Conservation (phyloP, 495 filamentous ascomycete genomes). For the Lasiosphaeria ovina region DNA sequence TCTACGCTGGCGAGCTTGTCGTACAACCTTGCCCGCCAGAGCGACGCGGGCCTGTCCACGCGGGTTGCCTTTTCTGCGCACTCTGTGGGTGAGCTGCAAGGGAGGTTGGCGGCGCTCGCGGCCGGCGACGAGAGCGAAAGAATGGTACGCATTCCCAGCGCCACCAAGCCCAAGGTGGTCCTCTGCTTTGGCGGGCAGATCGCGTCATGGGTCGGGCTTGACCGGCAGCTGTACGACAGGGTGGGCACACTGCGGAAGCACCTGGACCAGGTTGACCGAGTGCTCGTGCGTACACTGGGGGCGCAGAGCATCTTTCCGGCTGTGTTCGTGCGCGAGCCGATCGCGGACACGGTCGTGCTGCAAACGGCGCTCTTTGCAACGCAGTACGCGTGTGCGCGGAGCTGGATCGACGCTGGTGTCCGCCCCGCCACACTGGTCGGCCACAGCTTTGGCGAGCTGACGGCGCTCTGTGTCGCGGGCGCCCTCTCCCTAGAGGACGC, state of each 20-base stretch:
- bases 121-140: background rate
- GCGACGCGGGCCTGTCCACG: background rate
- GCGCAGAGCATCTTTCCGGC: constrained; percentile 43
- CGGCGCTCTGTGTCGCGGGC: constrained; percentile 45
- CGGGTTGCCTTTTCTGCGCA: background rate
- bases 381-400: constrained; percentile 50
- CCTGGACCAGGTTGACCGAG: constrained; percentile 38
- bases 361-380: constrained; percentile 47
- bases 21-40: background rate
- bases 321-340: constrained; percentile 45
- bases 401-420: constrained; percentile 53
- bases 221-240: background rate
- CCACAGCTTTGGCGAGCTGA: constrained; percentile 56
- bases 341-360: constrained; percentile 43
- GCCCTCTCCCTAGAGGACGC: constrained; percentile 37
- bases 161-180: background rate
- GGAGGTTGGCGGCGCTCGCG: background rate
- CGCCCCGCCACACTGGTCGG: constrained; percentile 41
- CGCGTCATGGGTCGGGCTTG: background rate
- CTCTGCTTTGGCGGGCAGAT: constrained; percentile 9
- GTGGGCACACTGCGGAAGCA: background rate
- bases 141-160: background rate
- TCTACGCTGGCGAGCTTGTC: background rate
- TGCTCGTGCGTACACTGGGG: constrained; percentile 26
- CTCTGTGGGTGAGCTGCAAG: background rate